Percentiles rank a stretch among this genome's conserved stretches.
Conservation (phyloP, 805 yeast genomes). For the Metschnikowia matae region DNA sequence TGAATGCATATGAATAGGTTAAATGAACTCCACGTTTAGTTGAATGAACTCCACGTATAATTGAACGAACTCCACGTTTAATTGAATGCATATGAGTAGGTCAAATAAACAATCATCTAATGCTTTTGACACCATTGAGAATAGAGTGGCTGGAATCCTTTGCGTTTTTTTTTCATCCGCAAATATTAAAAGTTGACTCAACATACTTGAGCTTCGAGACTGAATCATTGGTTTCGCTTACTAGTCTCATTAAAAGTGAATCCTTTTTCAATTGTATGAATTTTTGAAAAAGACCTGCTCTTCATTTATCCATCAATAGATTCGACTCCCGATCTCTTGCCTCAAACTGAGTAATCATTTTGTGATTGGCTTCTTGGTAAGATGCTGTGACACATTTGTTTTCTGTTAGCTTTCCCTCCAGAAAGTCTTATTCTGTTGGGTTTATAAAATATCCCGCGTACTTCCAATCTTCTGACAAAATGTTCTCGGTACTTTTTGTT, state of each 20-base stretch:
- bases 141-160: conserved; percentile 57
- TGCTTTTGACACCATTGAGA: too few relatives aligned
- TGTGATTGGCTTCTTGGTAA: background rate
- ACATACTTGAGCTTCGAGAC: background rate
- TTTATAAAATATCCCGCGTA: too few relatives aligned
- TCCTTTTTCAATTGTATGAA: background rate
- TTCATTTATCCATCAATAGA: conserved; percentile 45
- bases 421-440: background rate
- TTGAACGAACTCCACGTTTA: too few relatives aligned
- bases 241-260: background rate
- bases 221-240: background rate
- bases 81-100: too few relatives aligned
- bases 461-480: too few relatives aligned
- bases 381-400: background rate
- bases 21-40: too few relatives aligned
- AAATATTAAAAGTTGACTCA: conserved; percentile 50
- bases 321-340: conserved; percentile 22
- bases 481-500: background rate
- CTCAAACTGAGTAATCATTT: background rate
- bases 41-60: too few relatives aligned
- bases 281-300: conserved; percentile 3
- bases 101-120: too few relatives aligned
- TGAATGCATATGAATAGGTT: too few relatives aligned
- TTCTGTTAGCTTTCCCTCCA: background rate
- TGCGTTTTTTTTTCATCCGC: conserved; percentile 57